Evolutionary conservation across 768 basidiomycete species (phyloP), one percentile per base, ranked within the genome.

Genomic region (Boletus sp.): DNA sequence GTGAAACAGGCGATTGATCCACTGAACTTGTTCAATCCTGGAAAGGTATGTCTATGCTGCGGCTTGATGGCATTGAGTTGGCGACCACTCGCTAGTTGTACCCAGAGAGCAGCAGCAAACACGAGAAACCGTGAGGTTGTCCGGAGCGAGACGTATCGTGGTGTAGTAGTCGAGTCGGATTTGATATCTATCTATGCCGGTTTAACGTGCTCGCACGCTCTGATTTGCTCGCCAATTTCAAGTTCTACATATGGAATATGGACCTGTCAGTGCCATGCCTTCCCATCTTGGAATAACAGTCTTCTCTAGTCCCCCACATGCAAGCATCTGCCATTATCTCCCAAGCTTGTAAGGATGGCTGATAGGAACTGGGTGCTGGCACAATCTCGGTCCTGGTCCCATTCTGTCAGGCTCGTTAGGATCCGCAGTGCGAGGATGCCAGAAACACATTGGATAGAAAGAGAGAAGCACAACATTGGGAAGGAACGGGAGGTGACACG

Each of bases 1-100:
- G 78, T 97, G 62, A 98, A 96, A 71, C 72, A 72, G 38, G 79
- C 85, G 3, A 74, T 93, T 13, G 93, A 96, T 69, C 93, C 93
- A 1, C 65, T 82, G 44, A 84, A 88, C 62, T 74, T 97, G 46
- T 78, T 94, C 70, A 97, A 96, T 67, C 93, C 93, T 7, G 92
- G 88, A 39, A 94, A 95, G 72, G 76, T 75, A 25, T 27, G 64
- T 52, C 37, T 23, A 13, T 11, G 6, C n/a, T 6, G 14, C 21
- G 10, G 17, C 35, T 14, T n/a, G 38, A 33, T 38, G 25, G 14
- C 7, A 13, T 33, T 23, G 14, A 8, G 30, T 35, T 57, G 48
- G 62, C 38, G 38, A 42, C 6, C 5, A 19, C 5, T 5, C 1
- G 13, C 7, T 37, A 64, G 66, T 21, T 68, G 30, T 68, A 67